These are phyloP conservation scores for Allantophomopsis cytisporea DNA, from an alignment of 2,329 filamentous ascomycete genomes.

Conservation along the genomic window DNA sequence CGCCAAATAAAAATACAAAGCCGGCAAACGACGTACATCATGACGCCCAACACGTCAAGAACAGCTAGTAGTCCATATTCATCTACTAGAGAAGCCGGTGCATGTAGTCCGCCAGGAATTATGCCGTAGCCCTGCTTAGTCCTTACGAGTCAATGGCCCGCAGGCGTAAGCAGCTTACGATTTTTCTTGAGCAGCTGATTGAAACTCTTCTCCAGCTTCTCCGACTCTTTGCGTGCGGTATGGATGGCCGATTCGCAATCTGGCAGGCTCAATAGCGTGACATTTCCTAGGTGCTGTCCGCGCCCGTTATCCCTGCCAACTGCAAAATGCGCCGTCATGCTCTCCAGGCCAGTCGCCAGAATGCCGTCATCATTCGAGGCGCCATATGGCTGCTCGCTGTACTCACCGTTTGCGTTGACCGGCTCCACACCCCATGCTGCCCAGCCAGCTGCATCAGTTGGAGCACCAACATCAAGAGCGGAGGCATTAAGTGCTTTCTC, in stretches of 20 bases:
- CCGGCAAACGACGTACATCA: no score
- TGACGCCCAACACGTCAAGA: no score
- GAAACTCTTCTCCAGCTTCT: constrained; percentile 47
- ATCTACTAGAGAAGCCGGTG: no score
- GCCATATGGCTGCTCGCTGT: constrained; percentile 7
- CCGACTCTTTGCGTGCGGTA: constrained; percentile 40
- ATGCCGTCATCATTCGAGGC: constrained; percentile 12
- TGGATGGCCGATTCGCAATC: constrained; percentile 44
- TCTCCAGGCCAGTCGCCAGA: constrained; percentile 15
- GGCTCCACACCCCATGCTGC: constrained; percentile 11
- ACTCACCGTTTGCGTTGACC: constrained; percentile 6
- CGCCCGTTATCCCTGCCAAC: constrained; percentile 13
- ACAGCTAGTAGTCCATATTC: no score
- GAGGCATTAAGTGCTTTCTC: constrained; percentile 19
- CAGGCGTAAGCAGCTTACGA: constrained; percentile 32
- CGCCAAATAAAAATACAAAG: no score
- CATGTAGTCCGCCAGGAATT: no score
- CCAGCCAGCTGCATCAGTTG: constrained; percentile 15
- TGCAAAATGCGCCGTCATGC: constrained; percentile 17
- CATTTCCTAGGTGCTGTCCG: constrained; percentile 14
- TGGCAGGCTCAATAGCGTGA: constrained; percentile 43
- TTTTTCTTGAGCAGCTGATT: constrained; percentile 48
- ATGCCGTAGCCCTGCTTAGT: no score
- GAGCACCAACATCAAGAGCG: constrained; percentile 9
- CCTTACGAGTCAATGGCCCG: constrained; percentile 13